Evolutionary conservation across 1,139 yeast species (phyloP).

Genomic region (Schwanniomyces etchellsii): DNA sequence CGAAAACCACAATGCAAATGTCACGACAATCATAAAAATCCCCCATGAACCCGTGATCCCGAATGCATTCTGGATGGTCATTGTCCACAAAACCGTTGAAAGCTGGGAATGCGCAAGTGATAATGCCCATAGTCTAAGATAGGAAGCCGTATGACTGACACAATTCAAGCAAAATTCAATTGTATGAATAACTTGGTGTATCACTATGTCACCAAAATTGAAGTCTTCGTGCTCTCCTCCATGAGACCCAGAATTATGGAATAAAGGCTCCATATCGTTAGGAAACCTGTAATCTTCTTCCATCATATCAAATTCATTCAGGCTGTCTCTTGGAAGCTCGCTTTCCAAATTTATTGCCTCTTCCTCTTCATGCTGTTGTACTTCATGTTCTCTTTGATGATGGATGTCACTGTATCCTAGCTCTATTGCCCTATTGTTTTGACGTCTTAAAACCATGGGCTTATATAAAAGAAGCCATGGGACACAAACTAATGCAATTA

Average conservation of each 20-base stretch:
- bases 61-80: constrained; percentile 88
- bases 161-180: constrained; percentile 97
- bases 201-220: constrained; percentile 87
- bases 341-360: constrained; percentile 24
- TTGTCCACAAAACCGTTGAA: constrained; percentile 89
- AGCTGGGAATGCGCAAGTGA: constrained; percentile 96
- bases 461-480: constrained; percentile 90
- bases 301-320: constrained; percentile 15
- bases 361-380: constrained; percentile 31
- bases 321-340: constrained; percentile 18
- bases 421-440: constrained; percentile 27
- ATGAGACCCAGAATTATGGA: constrained; percentile 21
- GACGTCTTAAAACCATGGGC: constrained; percentile 64
- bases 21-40: constrained; percentile 61
- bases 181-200: constrained; percentile 97
- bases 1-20: constrained; percentile 94
- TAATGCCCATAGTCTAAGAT: constrained; percentile 93
- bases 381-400: constrained; percentile 26
- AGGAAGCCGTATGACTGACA: constrained; percentile 97
- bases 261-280: constrained; percentile 43
- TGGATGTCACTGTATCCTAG: constrained; percentile 33
- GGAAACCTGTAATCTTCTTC: constrained; percentile 34
- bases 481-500: constrained; percentile 81
- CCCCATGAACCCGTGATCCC: constrained; percentile 61
- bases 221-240: constrained; percentile 49